Evolutionary conservation across 2,329 filamentous ascomycete genomes (phyloP).

Genomic region (Fonsecaea multimorphosa): DNA sequence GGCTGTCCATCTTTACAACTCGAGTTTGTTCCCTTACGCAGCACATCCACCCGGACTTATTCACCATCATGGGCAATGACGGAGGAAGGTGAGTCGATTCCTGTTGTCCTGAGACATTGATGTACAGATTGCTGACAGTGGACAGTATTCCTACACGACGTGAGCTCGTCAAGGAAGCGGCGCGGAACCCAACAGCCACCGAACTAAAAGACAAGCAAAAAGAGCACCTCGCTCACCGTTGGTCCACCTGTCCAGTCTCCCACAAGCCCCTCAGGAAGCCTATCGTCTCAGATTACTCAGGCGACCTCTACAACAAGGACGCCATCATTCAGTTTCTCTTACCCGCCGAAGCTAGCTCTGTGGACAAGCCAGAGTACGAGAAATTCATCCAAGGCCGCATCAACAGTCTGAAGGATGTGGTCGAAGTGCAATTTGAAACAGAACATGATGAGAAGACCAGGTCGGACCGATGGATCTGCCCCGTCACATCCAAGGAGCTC

Average conservation of each 20-base stretch:
- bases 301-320: conserved; percentile 94
- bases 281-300: conserved; percentile 82
- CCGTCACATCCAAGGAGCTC: conserved; percentile 83
- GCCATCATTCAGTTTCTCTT: conserved; percentile 75
- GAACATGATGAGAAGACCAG: conserved; percentile 52
- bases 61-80: conserved; percentile 79
- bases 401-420: conserved; percentile 81
- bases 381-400: conserved; percentile 68
- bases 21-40: neutral
- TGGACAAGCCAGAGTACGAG: conserved; percentile 66
- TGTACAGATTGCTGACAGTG: conserved; percentile 20
- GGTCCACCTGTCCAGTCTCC: conserved; percentile 87
- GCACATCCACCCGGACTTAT: neutral
- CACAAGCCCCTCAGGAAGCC: conserved; percentile 74
- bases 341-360: conserved; percentile 59
- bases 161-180: conserved; percentile 93
- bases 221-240: conserved; percentile 84
- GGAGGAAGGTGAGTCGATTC: conserved; percentile 69
- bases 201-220: conserved; percentile 87
- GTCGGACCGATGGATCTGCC: conserved; percentile 71
- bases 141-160: conserved; percentile 85
- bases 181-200: conserved; percentile 77
- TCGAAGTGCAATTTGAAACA: conserved; percentile 78
- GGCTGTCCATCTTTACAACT: neutral
- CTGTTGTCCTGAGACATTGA: neutral